Percentiles rank a stretch among this genome's conserved stretches.
These are phyloP conservation scores for Neoascochyta sp. DNA, from an alignment of 2,329 filamentous ascomycete genomes.

Conservation along the genomic window DNA sequence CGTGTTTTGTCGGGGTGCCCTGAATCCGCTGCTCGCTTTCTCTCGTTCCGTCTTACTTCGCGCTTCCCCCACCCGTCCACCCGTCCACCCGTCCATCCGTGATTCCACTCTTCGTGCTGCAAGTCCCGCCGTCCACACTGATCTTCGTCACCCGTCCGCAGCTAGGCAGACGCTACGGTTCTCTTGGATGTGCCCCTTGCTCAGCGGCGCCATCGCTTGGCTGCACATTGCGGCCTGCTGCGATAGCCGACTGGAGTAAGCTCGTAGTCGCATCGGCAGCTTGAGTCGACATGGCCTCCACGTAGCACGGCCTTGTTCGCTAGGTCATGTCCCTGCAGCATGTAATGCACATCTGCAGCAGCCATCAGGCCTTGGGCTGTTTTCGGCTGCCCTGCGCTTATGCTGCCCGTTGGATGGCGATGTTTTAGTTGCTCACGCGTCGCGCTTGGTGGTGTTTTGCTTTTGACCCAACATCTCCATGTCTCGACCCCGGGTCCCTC, in stretches of 20 bases:
- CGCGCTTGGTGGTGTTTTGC: slow-evolving; percentile 9
- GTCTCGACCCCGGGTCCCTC: no score
- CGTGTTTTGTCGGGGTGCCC: slow-evolving; percentile 22
- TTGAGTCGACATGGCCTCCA: no score
- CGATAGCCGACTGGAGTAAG: no score
- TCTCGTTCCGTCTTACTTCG: slow-evolving; percentile 13
- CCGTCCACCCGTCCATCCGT: no score
- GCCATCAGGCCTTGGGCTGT: background rate
- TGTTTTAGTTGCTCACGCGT: slow-evolving; percentile 8
- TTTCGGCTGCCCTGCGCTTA: background rate
- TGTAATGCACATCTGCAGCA: no score
- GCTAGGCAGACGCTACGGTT: slow-evolving; percentile 4
- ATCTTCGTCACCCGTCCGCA: slow-evolving; percentile 3
- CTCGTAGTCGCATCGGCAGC: no score
- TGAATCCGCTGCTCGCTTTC: slow-evolving; percentile 16
- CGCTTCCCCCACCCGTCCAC: slow-evolving; percentile 6
- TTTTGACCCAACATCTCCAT: slow-evolving; percentile 2
- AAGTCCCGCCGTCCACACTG: slow-evolving; percentile 3
- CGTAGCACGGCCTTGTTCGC: no score
- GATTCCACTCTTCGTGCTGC: slow-evolving; percentile 6
- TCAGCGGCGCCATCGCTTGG: slow-evolving; percentile 1
- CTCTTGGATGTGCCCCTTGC: slow-evolving; percentile 1
- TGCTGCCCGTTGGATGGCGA: background rate
- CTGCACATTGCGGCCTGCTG: slow-evolving; percentile 2
- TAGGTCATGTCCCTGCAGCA: no score